These are phyloP conservation scores for Penicillium sp. DNA, from an alignment of 2,329 filamentous ascomycete genomes.

Conservation along the genomic window DNA sequence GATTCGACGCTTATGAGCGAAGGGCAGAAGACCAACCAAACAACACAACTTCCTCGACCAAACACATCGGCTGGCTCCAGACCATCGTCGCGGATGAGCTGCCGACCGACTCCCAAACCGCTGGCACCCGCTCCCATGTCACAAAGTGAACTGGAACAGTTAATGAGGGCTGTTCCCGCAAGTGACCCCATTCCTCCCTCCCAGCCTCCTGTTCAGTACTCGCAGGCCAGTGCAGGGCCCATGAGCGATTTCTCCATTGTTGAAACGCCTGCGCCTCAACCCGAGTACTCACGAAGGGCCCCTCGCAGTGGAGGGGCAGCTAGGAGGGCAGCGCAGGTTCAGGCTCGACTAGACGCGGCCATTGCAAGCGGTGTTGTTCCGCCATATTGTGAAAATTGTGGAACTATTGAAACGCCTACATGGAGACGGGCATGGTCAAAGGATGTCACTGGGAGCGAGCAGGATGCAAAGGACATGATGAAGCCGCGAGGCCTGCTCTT, in stretches of 20 bases:
- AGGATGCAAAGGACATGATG: constrained; percentile 70
- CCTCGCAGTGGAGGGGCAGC: constrained; percentile 54
- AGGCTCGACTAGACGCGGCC: constrained; percentile 56
- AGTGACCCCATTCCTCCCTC: constrained; percentile 53
- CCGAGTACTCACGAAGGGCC: constrained; percentile 36
- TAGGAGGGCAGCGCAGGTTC: constrained; percentile 68
- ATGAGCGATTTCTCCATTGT: constrained; percentile 49
- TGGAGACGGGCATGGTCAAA: constrained; percentile 95
- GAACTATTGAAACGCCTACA: constrained; percentile 91
- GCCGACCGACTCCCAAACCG: constrained; percentile 39
- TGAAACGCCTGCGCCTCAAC: constrained; percentile 38
- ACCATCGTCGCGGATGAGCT: constrained; percentile 42
- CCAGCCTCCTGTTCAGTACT: constrained; percentile 38
- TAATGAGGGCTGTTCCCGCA: constrained; percentile 43
- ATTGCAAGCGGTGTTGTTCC: constrained; percentile 83
- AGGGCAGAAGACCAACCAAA: constrained; percentile 27
- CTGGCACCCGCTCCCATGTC: constrained; percentile 42
- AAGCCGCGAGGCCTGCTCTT: constrained; percentile 74
- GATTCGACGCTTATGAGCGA: constrained; percentile 27
- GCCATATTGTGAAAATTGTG: constrained; percentile 87
- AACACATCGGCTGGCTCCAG: constrained; percentile 35
- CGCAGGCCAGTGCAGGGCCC: constrained; percentile 48
- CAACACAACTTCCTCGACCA: constrained; percentile 25
- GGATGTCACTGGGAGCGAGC: constrained; percentile 68
- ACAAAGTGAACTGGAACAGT: constrained; percentile 37